These are phyloP conservation scores for Annulohypoxylon stygium DNA, from an alignment of 495 filamentous ascomycete species.

Conservation along the genomic window DNA sequence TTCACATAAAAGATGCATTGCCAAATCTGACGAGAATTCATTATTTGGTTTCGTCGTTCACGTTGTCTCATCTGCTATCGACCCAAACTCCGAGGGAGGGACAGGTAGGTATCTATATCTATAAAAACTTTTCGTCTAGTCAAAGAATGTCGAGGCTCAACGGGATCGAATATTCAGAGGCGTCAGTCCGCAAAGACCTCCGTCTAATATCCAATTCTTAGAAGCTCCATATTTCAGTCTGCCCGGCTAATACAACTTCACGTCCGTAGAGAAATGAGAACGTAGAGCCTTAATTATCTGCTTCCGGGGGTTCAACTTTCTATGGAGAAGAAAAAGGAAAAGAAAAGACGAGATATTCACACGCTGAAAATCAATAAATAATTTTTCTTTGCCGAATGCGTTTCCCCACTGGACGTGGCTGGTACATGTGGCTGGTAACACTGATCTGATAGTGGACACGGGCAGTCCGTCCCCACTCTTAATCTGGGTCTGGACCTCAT, in stretches of 20 bases:
- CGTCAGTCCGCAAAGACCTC: slow-evolving; percentile 36
- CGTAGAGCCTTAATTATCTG: slow-evolving; percentile 58
- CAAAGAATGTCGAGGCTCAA: slow-evolving; percentile 63
- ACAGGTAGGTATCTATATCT: neutral
- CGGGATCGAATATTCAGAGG: slow-evolving; percentile 63
- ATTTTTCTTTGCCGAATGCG: slow-evolving; percentile 13
- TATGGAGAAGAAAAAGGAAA: slow-evolving; percentile 52
- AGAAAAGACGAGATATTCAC: slow-evolving; percentile 28
- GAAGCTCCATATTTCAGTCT: slow-evolving; percentile 60
- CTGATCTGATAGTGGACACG: neutral
- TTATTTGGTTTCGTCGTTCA: neutral
- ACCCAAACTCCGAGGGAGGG: neutral
- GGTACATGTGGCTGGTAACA: slow-evolving; percentile 14
- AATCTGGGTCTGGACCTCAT: slow-evolving; percentile 28
- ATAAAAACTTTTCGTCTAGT: neutral
- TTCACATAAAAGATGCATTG: neutral
- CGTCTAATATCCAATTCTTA: slow-evolving; percentile 65
- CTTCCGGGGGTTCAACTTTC: slow-evolving; percentile 63
- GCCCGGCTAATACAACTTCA: slow-evolving; percentile 64
- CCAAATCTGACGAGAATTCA: neutral
- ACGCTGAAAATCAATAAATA: slow-evolving; percentile 23
- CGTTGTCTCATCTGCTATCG: neutral
- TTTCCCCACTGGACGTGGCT: slow-evolving; percentile 33
- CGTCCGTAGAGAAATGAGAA: slow-evolving; percentile 49
- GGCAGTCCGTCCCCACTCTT: neutral